Base-by-base conservation (phyloP, 495 filamentous ascomycete genomes). In the Daldinia loculata region DNA sequence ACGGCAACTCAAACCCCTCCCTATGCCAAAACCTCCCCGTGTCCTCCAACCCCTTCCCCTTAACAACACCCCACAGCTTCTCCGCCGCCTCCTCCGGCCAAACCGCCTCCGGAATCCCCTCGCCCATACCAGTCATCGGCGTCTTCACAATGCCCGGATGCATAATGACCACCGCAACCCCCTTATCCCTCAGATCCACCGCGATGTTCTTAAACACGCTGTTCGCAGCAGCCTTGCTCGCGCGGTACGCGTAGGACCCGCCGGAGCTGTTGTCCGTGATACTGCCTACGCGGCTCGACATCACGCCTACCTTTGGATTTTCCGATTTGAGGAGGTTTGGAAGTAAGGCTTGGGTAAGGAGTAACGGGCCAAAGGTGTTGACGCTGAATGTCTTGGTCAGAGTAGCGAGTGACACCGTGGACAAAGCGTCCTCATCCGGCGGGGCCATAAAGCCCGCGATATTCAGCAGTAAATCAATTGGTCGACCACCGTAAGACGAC, bases 231-330 rank as follows among this genome's bases (percentile, higher is more conserved):
- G 91, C 86, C 75, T 94, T 95, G 39, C 82, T 86, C 3, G 89
- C 85, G 2, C 92, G 87, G 70, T 94, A 94, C 0, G 84, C 85
- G 73, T 92, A 94, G 85, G 87, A 91, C 0, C 90, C 92, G 0
- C 91, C 91, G 0, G 82, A 80, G 3, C 71, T 70, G 64, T 94
- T 93, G 67, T 94, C 91, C 5, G 82, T 82, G 3, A 90, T 89
- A 4, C 84, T 89, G 0, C 92, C 93, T 0, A 95, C 91, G 1
- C 93, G 86, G 0, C 91, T 92, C 2, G 89, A 88, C 86, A 95
- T 91, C 15, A 89, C 83, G 1, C 89, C 88, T 50, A 87, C 82
- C 3, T 70, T 50, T 6, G 61, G 75, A 1, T 34, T 34, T 14
- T 79, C 51, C 7, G 65, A 57, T 9, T 51, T 56, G 2, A 68